Evolutionary conservation across 352 stramenopile genomes (phyloP).

Genomic region (Globisporangium sylvaticum): DNA sequence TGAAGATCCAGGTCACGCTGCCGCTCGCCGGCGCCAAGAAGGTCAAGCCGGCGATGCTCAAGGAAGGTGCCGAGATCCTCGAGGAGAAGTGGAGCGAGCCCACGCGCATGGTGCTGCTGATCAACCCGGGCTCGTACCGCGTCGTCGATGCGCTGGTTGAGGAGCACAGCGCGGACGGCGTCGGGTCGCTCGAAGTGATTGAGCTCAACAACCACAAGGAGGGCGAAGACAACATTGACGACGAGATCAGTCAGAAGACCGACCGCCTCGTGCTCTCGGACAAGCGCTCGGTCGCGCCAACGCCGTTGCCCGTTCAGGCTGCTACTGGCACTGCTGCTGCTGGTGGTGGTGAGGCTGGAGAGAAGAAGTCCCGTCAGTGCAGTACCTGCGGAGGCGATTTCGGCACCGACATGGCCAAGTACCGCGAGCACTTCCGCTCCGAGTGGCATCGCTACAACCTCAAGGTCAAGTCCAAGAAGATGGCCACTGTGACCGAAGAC

Average conservation of each 20-base stretch:
- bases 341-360: neutral
- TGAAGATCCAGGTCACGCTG: conserved; percentile 90
- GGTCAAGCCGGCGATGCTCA: conserved; percentile 58
- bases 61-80: conserved; percentile 63
- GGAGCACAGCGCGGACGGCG: conserved; percentile 38
- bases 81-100: conserved; percentile 58
- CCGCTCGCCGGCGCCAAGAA: conserved; percentile 36
- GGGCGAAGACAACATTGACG: conserved; percentile 88
- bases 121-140: conserved; percentile 74
- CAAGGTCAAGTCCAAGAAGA: conserved; percentile 93
- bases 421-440: conserved; percentile 93
- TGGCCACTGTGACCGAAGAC: conserved; percentile 62
- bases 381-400: conserved; percentile 94
- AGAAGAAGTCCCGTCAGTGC: conserved; percentile 62
- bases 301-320: conserved; percentile 8
- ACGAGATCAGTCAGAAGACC: conserved; percentile 88
- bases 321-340: conserved; percentile 8
- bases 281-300: conserved; percentile 14
- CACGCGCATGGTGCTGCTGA: conserved; percentile 63
- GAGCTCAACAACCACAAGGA: conserved; percentile 91
- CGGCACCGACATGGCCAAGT: conserved; percentile 69
- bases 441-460: conserved; percentile 98
- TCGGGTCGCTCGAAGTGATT: conserved; percentile 88
- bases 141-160: conserved; percentile 70
- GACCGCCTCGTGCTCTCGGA: conserved; percentile 54